These are phyloP conservation scores for Aspergillus piperis DNA, from an alignment of 2,329 filamentous ascomycete species.

Conservation along the genomic window DNA sequence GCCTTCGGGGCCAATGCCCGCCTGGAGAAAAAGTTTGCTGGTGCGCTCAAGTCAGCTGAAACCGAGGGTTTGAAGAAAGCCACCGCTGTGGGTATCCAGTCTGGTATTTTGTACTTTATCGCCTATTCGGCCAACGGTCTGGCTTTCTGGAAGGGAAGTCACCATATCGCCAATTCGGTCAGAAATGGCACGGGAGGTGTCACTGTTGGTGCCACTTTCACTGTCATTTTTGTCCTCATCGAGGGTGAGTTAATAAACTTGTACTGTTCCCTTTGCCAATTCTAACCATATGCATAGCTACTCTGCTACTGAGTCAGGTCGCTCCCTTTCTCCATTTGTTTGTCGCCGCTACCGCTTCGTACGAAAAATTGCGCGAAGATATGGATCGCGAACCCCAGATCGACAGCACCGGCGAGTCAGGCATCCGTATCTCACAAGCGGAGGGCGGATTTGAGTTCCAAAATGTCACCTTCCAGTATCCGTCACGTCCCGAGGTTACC, in stretches of 20 bases:
- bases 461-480: constrained; percentile 35
- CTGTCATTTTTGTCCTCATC: constrained; percentile 43
- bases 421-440: constrained; percentile 26
- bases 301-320: constrained; percentile 41
- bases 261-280: background rate
- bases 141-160: constrained; percentile 68
- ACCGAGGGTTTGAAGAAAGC: constrained; percentile 61
- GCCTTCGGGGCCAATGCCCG: constrained; percentile 62
- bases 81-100: constrained; percentile 57
- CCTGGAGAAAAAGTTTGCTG: constrained; percentile 61
- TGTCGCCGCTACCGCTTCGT: constrained; percentile 54
- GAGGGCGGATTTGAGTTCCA: constrained; percentile 37
- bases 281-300: constrained; percentile 30
- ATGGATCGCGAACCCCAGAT: constrained; percentile 56
- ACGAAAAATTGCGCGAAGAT: constrained; percentile 59
- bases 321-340: constrained; percentile 50
- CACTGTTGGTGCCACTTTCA: constrained; percentile 40
- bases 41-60: constrained; percentile 53
- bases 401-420: constrained; percentile 36
- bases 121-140: constrained; percentile 67
- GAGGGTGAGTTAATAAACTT: constrained; percentile 30
- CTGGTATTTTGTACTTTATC: constrained; percentile 66
- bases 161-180: constrained; percentile 50
- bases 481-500: constrained; percentile 43
- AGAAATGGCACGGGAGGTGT: constrained; percentile 16